Base-by-base conservation (phyloP, 257 asterid species). In the Paraleonurus japonicus region DNA sequence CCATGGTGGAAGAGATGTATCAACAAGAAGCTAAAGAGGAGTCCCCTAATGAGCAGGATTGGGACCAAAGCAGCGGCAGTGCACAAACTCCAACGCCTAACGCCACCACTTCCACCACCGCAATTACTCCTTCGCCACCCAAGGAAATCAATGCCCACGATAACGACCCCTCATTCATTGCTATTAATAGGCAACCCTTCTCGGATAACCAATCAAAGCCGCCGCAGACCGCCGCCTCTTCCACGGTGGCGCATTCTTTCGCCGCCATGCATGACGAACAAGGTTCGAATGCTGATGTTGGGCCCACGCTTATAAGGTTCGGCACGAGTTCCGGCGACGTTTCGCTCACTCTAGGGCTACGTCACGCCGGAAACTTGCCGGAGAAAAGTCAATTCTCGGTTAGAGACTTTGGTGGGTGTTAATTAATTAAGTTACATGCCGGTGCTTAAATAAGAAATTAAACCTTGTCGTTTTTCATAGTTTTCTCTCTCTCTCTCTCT, bases 1-100 rank as follows among this genome's bases (percentile, higher is more conserved):
- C 99, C 79, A 92, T 95, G 99, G 97, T 95, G 37, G 99, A 95
- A 79, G 99, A 95, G 55, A 95, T 95, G 97, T 95, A 95, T 81
- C 96, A 90, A 50, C 96, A 95, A 81, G 99, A 95, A 54, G 84
- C 97, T 85, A 90, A 88, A 63, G 99, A 89, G 17, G 90, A 74
- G 1, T 76, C 65, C 0, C 27, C 60, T 3, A 53, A 53, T 22
- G 28, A 22, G 0, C 13, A 20, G 1, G 77, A 43, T 28, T 19
- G 57, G 77, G 82, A 78, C 79, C 90, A 81, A 67, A 77, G 72
- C 85, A 78, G 77, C 82, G 83, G 61, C 75, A 57, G 53, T 76
- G 87, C 89, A 79, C 97, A 90, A 71, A 90, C 92, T 78, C 84
- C 96, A 53, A 78, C 75, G 82, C 82, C 78, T n/a, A 22, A 76